Evolutionary conservation across 1,284 basidiomycete species (phyloP).

Genomic region (Leccinum proliferum): DNA sequence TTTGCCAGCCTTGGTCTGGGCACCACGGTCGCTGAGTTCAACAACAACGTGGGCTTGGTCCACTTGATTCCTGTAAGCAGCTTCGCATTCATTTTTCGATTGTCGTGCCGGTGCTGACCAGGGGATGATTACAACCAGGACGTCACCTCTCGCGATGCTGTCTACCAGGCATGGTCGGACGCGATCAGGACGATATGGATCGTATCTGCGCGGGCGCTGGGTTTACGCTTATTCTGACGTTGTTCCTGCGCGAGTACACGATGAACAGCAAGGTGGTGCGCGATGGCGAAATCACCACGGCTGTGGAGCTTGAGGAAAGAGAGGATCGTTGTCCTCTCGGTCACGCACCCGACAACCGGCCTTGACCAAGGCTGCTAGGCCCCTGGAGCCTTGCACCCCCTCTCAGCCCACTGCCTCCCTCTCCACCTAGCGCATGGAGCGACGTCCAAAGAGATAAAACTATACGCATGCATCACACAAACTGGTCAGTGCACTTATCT

Average conservation of each 20-base stretch:
- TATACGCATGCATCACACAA: no score
- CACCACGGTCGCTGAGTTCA: conserved; percentile 50
- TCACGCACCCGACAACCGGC: no score
- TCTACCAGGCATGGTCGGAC: conserved; percentile 67
- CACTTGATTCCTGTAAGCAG: conserved; percentile 48
- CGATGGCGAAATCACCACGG: conserved; percentile 27
- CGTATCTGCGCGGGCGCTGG: conserved; percentile 53
- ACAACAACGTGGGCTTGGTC: conserved; percentile 48
- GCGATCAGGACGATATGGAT: conserved; percentile 73
- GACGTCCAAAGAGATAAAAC: no score
- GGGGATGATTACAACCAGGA: conserved; percentile 34
- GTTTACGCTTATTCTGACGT: conserved; percentile 48
- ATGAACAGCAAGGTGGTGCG: conserved; percentile 31
- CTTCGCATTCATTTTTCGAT: conserved; percentile 1
- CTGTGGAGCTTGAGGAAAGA: conserved; percentile 16
- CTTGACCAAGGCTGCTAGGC: no score
- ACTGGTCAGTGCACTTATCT: no score
- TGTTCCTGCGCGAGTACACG: conserved; percentile 44
- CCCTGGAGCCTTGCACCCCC: no score
- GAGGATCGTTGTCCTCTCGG: neutral
- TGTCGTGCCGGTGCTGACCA: neutral
- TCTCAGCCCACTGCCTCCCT: no score
- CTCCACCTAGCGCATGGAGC: no score
- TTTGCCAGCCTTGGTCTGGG: conserved; percentile 34
- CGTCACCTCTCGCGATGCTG: conserved; percentile 36